These are phyloP conservation scores for Talaromyces islandicus DNA, from an alignment of 2,329 filamentous ascomycete species.

Conservation along the genomic window DNA sequence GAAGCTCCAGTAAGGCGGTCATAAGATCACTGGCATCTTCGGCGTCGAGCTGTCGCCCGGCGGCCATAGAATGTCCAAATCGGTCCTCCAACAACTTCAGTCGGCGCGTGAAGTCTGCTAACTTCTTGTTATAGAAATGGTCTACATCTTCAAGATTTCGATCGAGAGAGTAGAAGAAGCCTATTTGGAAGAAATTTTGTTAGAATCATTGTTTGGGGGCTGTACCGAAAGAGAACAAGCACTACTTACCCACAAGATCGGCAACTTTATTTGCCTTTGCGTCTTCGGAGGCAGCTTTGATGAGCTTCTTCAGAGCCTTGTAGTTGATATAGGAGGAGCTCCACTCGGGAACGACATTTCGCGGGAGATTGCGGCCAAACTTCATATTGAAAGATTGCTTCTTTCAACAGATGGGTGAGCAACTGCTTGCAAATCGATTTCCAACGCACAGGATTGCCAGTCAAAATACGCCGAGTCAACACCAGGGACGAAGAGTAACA, in stretches of 20 bases:
- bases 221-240: not conserved
- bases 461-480: not conserved
- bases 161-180: slow-evolving; percentile 95
- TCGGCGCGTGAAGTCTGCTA: slow-evolving; percentile 74
- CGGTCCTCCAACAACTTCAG: slow-evolving; percentile 81
- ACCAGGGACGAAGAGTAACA: not conserved
- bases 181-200: slow-evolving; percentile 45
- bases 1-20: slow-evolving; percentile 80
- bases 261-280: slow-evolving; percentile 66
- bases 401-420: not conserved
- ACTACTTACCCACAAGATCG: slow-evolving; percentile 78
- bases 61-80: slow-evolving; percentile 69
- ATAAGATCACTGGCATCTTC: slow-evolving; percentile 90
- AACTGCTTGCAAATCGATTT: not conserved
- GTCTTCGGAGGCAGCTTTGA: slow-evolving; percentile 67
- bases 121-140: slow-evolving; percentile 94
- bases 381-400: slow-evolving; percentile 35
- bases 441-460: not conserved
- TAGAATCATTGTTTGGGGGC: not conserved
- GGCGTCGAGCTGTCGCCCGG: slow-evolving; percentile 67
- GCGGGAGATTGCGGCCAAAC: slow-evolving; percentile 44
- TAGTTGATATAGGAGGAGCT: slow-evolving; percentile 46
- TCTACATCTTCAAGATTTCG: slow-evolving; percentile 97
- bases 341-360: slow-evolving; percentile 48
- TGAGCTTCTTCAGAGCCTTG: slow-evolving; percentile 75